A percentile compares a stretch with the other conserved stretches of the same genome.
Conservation (phyloP, 2,329 filamentous ascomycete genomes). For the Exophiala dermatitidis region DNA sequence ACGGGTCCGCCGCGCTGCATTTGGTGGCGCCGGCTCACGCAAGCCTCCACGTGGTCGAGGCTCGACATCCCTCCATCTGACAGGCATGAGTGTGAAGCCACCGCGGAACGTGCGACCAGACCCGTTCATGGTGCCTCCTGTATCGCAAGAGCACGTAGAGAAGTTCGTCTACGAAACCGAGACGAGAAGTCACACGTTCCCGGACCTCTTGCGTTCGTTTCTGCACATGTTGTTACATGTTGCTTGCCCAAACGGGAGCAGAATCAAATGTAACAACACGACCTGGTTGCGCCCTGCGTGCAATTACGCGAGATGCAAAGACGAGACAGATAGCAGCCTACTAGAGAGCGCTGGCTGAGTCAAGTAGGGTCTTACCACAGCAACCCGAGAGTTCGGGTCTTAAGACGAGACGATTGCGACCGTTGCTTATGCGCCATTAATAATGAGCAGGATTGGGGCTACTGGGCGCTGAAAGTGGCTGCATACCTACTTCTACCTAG, state of each 20-base stretch:
- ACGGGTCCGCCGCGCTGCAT: constrained; percentile 10
- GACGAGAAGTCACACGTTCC: background rate
- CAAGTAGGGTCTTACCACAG: background rate
- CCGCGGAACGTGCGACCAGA: constrained; percentile 8
- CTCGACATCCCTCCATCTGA: constrained; percentile 4
- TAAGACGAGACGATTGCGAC: too few relatives aligned
- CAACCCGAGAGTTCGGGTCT: too few relatives aligned
- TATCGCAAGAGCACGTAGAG: background rate
- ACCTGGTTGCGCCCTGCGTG: too few relatives aligned
- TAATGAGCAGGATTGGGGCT: too few relatives aligned
- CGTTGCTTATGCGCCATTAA: too few relatives aligned
- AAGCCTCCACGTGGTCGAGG: constrained; percentile 23
- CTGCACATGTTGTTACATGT: too few relatives aligned
- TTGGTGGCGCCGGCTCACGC: constrained; percentile 18
- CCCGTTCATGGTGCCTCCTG: constrained; percentile 10
- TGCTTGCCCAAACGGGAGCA: too few relatives aligned
- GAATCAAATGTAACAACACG: too few relatives aligned
- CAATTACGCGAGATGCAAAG: background rate
- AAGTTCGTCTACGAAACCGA: background rate
- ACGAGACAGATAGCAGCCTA: background rate
- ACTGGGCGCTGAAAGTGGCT: too few relatives aligned
- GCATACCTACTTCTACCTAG: too few relatives aligned
- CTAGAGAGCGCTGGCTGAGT: background rate
- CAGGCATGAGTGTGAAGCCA: background rate
- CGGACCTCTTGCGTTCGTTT: too few relatives aligned